Evolutionary conservation across 495 filamentous ascomycete species (phyloP), one percentile per base, ranked within the genome.

Genomic region (Aspergillus haitiensis): DNA sequence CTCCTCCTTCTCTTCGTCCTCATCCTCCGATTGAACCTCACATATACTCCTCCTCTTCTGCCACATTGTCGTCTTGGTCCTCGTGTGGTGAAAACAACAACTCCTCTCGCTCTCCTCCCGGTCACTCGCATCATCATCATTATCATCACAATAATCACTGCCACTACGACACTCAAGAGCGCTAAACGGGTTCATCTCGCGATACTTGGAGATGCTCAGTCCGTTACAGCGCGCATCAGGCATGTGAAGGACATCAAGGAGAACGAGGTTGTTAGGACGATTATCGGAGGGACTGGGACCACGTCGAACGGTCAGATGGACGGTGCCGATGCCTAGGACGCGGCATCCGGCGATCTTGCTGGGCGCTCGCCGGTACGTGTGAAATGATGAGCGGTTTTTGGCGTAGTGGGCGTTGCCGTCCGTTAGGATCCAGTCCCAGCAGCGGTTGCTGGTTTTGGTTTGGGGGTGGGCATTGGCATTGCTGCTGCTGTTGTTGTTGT

Each of bases 391-490:
- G 49, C 68, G 66, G 60, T 71, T 67, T 27, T 63, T 67, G 46
- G 66, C 68, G 61, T 65, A 67, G 66, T 71, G 68, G 1, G 46
- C 49, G 62, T 61, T 67, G n/a, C 66, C 64, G 31, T 18, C 13
- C 0, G 58, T 49, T 27, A 69, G n/a, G 44, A 68, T 61, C 68
- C 68, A 71, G 56, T 66, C 62, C 61, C 62, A 71, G 66, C 68
- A 67, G 37, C 61, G 56, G 48, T 44, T 37, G n/a, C 7, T 6
- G 8, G 56, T 57, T 16, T 52, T 53, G 49, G 46, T 46, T 42
- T 58, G 45, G 27, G 49, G 52, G 34, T 48, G 46, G 49, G 49
- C 8, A 7, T 52, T 55, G 35, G 52, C 3, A 31, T 45, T 52
- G 31, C 12, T 31, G 56, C 45, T 15, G 56, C 16, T 45, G 13